A percentile compares a stretch with the other conserved stretches of the same genome.
Evolutionary conservation across 192 early-diverging fungal species (phyloP).

Genomic region (Backusella circina): DNA sequence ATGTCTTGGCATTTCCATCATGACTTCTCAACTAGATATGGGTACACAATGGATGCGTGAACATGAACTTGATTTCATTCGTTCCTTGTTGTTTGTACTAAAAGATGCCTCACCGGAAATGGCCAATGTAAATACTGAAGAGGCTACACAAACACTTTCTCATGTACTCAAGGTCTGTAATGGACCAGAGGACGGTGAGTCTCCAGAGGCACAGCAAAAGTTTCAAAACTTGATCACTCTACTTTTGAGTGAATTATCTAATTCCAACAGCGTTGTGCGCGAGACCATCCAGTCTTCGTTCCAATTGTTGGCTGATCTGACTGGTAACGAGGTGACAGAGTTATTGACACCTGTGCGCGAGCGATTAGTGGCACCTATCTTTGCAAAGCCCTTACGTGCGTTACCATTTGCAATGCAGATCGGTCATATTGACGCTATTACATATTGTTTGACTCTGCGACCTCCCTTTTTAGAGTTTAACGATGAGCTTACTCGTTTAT

Average conservation of each 20-base stretch:
- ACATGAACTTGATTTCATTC: constrained; percentile 91
- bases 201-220: constrained; percentile 52
- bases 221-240: constrained; percentile 77
- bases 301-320: constrained; percentile 75
- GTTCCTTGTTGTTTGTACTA: constrained; percentile 90
- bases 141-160: constrained; percentile 66
- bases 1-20: constrained; percentile 82
- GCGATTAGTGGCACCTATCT: constrained; percentile 86
- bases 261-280: constrained; percentile 84
- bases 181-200: constrained; percentile 48
- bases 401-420: constrained; percentile 97
- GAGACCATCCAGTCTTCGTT: constrained; percentile 85
- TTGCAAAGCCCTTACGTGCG: constrained; percentile 93
- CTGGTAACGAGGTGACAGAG: constrained; percentile 75
- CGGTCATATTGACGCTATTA: constrained; percentile 98
- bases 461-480: constrained; percentile 89
- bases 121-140: constrained; percentile 67
- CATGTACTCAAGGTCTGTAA: constrained; percentile 74
- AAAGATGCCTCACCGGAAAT: constrained; percentile 86
- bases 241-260: constrained; percentile 90
- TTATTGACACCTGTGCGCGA: constrained; percentile 83
- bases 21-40: constrained; percentile 79
- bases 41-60: constrained; percentile 90
- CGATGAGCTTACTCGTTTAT: constrained; percentile 84
- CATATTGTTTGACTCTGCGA: constrained; percentile 85